Evolutionary conservation across 2,329 filamentous ascomycete species (phyloP).

Genomic region (Aspergillus sp.): DNA sequence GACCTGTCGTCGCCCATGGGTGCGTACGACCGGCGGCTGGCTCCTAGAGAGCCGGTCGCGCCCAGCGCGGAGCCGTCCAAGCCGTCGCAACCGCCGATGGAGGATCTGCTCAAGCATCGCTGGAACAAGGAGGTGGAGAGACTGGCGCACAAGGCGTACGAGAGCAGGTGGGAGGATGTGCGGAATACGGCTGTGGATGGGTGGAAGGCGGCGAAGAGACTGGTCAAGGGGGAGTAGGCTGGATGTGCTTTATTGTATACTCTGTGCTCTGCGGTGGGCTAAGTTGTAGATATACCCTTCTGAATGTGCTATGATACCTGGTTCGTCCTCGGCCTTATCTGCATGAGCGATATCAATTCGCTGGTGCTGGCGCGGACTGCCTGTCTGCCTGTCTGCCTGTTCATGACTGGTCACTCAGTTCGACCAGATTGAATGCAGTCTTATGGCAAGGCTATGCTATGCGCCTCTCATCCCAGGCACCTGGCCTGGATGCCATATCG

Average conservation of each 20-base stretch:
- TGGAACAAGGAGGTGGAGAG: conserved; percentile 69
- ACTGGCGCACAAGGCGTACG: conserved; percentile 57
- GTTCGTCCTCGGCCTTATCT: too few relatives aligned
- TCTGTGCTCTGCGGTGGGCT: not conserved
- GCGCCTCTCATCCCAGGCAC: too few relatives aligned
- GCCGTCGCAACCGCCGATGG: conserved; percentile 36
- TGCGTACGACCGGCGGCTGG: conserved; percentile 24
- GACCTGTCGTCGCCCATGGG: conserved; percentile 28
- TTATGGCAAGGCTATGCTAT: too few relatives aligned
- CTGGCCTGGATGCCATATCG: too few relatives aligned
- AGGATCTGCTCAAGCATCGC: conserved; percentile 62
- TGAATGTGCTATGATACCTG: too few relatives aligned
- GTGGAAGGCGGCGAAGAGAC: conserved; percentile 38
- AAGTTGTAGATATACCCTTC: too few relatives aligned
- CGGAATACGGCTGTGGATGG: conserved; percentile 40
- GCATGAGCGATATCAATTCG: too few relatives aligned
- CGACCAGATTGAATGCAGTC: too few relatives aligned
- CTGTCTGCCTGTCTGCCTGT: not conserved
- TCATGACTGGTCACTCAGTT: too few relatives aligned
- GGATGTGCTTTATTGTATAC: not conserved
- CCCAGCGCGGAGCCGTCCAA: conserved; percentile 5
- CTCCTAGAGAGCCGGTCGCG: conserved; percentile 7
- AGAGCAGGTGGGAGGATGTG: conserved; percentile 55
- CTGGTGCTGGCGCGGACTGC: not conserved
- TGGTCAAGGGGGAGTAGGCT: conserved; percentile 24